Evolutionary conservation across 2,329 filamentous ascomycete genomes (phyloP).

Genomic region (Colletotrichum higginsianum): DNA sequence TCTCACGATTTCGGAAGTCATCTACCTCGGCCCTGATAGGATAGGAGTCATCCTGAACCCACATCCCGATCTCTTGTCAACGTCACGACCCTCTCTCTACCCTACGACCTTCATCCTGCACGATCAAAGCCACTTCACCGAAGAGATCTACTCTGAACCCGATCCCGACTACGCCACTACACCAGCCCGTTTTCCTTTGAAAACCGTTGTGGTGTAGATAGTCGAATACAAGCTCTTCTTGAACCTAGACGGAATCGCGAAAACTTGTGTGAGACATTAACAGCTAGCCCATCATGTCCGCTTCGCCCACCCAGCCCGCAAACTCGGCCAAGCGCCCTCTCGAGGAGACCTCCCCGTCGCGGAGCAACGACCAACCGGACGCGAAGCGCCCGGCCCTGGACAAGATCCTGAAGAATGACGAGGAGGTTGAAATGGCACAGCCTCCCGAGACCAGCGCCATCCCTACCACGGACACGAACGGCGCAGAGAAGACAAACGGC

Average conservation of each 20-base stretch:
- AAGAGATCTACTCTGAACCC: slow-evolving; percentile 53
- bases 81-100: slow-evolving; percentile 42
- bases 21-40: slow-evolving; percentile 38
- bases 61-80: slow-evolving; percentile 39
- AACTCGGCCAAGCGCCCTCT: slow-evolving; percentile 91
- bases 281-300: slow-evolving; percentile 72
- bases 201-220: slow-evolving; percentile 88
- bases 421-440: slow-evolving; percentile 64
- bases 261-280: slow-evolving; percentile 44
- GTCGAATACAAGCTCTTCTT: slow-evolving; percentile 54
- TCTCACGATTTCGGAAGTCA: slow-evolving; percentile 43
- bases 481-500: slow-evolving; percentile 65
- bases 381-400: slow-evolving; percentile 97
- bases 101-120: slow-evolving; percentile 43
- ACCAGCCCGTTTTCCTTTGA: slow-evolving; percentile 96
- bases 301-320: slow-evolving; percentile 76
- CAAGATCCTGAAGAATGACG: slow-evolving; percentile 84
- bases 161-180: slow-evolving; percentile 70
- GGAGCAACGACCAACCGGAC: slow-evolving; percentile 92
- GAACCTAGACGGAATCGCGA: slow-evolving; percentile 61
- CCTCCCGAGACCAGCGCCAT: slow-evolving; percentile 55
- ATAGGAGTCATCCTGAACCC: slow-evolving; percentile 42
- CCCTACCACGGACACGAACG: slow-evolving; percentile 63
- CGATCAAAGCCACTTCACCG: slow-evolving; percentile 44
- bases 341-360: slow-evolving; percentile 95